phyloP scores from a whole-genome alignment of 2,329 filamentous ascomycete genomes.

The Microcyclospora tardicrescens region DNA sequence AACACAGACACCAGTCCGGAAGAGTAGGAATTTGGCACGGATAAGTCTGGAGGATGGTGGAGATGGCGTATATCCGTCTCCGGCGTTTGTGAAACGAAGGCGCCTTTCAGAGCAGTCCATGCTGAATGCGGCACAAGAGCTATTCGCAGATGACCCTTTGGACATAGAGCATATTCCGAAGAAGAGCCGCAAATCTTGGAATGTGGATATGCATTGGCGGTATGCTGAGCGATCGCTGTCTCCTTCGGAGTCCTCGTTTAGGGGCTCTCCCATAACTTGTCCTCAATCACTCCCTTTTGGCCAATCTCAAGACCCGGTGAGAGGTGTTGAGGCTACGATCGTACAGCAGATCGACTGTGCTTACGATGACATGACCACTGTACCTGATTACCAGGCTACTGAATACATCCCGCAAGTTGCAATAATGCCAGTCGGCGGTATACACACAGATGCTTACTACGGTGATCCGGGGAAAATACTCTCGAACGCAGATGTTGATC shows the following conservation, averaged over 20 bases:
- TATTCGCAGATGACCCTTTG: slow-evolving; percentile 52
- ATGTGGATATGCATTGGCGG: slow-evolving; percentile 58
- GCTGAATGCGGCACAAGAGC: slow-evolving; percentile 51
- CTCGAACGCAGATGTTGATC: too few relatives aligned
- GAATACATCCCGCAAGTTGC: too few relatives aligned
- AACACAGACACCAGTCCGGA: slow-evolving; percentile 3
- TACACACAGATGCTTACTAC: too few relatives aligned
- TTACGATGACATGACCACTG: too few relatives aligned
- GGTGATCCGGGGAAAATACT: too few relatives aligned
- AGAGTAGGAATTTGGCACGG: neutral
- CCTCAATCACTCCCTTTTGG: too few relatives aligned
- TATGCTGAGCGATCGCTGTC: slow-evolving; percentile 60
- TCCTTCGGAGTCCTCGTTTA: slow-evolving; percentile 38
- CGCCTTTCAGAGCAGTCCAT: slow-evolving; percentile 56
- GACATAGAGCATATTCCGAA: slow-evolving; percentile 50
- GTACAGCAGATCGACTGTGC: too few relatives aligned
- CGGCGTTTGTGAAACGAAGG: slow-evolving; percentile 63
- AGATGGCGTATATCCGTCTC: slow-evolving; percentile 50
- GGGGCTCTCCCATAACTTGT: neutral
- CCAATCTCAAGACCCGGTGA: too few relatives aligned
- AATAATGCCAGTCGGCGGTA: too few relatives aligned
- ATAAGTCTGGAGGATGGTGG: slow-evolving; percentile 9
- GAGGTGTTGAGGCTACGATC: too few relatives aligned
- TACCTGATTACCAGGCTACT: too few relatives aligned
- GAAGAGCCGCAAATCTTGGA: slow-evolving; percentile 55